These are phyloP conservation scores for Cicer judaicum DNA, from an alignment of 306 rosid species.

Conservation along the genomic window DNA sequence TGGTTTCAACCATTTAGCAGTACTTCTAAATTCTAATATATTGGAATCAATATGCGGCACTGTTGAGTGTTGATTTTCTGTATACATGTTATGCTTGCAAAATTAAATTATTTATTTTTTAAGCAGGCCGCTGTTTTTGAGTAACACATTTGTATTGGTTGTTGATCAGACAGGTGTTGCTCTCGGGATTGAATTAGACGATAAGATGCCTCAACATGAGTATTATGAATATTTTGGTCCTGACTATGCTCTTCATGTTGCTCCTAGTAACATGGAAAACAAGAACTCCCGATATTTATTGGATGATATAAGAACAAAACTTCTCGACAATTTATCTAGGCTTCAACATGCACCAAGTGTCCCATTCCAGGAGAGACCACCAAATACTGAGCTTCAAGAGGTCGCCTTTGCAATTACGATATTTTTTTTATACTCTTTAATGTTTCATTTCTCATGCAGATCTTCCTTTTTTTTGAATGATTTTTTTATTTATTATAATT, in stretches of 20 bases:
- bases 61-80: conserved; percentile 27
- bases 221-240: conserved; percentile 65
- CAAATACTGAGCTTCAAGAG: conserved; percentile 53
- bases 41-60: conserved; percentile 18
- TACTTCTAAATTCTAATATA: conserved; percentile 14
- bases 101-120: conserved; percentile 3
- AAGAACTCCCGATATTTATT: conserved; percentile 52
- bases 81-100: conserved; percentile 18
- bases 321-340: conserved; percentile 53
- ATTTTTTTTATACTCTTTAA: not conserved
- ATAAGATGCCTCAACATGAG: conserved; percentile 62
- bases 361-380: conserved; percentile 60
- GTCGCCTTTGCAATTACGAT: conserved; percentile 37
- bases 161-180: conserved; percentile 59
- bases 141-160: conserved; percentile 40
- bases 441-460: conserved; percentile 18
- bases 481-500: not conserved
- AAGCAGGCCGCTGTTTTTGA: conserved; percentile 12
- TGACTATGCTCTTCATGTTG: conserved; percentile 57
- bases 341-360: conserved; percentile 64
- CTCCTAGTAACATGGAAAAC: conserved; percentile 66
- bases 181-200: conserved; percentile 57
- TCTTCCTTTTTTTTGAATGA: not conserved
- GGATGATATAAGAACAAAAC: conserved; percentile 52
- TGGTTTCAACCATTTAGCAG: not conserved